Evolutionary conservation across 345 rosid species (phyloP).

Genomic region (Excoecaria agallocha): DNA sequence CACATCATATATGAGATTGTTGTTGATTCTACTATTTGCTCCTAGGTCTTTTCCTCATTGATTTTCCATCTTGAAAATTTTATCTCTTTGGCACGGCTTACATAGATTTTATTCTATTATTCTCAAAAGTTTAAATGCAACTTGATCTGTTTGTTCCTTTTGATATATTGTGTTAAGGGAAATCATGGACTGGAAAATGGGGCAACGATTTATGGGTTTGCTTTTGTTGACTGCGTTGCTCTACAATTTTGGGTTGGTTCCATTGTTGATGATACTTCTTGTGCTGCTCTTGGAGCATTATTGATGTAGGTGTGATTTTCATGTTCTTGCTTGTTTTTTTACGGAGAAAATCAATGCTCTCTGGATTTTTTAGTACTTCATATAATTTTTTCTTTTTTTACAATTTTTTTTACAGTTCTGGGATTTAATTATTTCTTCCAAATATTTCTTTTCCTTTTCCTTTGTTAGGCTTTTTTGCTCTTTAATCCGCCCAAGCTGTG

Average conservation of each 20-base stretch:
- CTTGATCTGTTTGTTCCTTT: conserved; percentile 14
- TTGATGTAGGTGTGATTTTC: conserved; percentile 75
- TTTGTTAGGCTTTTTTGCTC: background rate
- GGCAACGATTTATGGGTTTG: conserved; percentile 72
- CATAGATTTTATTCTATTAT: background rate
- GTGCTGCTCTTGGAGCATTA: conserved; percentile 79
- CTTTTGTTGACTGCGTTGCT: conserved; percentile 96
- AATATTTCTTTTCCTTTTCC: background rate
- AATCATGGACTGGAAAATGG: conserved; percentile 42
- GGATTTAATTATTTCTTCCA: background rate
- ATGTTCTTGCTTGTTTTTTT: conserved; percentile 7
- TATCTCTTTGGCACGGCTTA: background rate
- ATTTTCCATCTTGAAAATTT: background rate
- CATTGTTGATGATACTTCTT: conserved; percentile 70
- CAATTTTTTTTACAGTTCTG: background rate
- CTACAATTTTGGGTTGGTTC: conserved; percentile 87
- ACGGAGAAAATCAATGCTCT: background rate
- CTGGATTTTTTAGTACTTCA: background rate
- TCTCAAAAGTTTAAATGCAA: conserved; percentile 9
- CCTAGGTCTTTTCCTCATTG: background rate
- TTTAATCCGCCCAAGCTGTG: no score
- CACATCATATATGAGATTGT: background rate
- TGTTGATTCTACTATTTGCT: background rate
- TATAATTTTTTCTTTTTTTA: no score
- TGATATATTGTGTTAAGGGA: conserved; percentile 35